Evolutionary conservation across 345 rosid species (phyloP).

Genomic region (Boechera divaricarpa): DNA sequence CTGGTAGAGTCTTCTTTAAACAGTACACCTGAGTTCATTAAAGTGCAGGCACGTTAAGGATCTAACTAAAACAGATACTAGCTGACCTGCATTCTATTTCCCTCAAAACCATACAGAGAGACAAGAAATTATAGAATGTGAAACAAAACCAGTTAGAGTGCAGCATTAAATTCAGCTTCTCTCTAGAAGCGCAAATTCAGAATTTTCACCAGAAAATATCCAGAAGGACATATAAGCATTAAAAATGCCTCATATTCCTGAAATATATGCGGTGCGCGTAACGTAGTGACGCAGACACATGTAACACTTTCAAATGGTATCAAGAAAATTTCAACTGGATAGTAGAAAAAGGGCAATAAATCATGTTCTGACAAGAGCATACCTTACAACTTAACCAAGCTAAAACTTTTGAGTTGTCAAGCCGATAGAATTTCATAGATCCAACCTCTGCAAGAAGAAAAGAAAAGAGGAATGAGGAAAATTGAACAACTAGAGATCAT

Average conservation of each 20-base stretch:
- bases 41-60: constrained; percentile 1
- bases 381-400: constrained; percentile 86
- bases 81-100: background rate
- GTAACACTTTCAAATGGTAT: constrained; percentile 14
- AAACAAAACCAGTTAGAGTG: constrained; percentile 20
- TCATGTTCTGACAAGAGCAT: constrained; percentile 33
- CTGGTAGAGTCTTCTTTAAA: constrained; percentile 59
- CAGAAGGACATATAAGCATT: background rate
- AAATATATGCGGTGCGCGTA: background rate
- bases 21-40: constrained; percentile 58
- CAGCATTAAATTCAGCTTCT: constrained; percentile 12
- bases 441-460: constrained; percentile 67
- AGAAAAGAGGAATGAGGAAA: constrained; percentile 22
- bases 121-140: constrained; percentile 1
- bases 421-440: constrained; percentile 75
- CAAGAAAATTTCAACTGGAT: background rate
- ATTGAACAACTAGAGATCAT: constrained; percentile 6
- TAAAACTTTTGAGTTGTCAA: constrained; percentile 77
- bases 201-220: constrained; percentile 4
- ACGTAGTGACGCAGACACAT: constrained; percentile 18
- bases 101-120: background rate
- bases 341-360: constrained; percentile 1
- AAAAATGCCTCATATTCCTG: background rate
- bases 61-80: background rate
- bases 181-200: background rate